Conservation (phyloP, 805 yeast species). For the Starmerella cellae region DNA sequence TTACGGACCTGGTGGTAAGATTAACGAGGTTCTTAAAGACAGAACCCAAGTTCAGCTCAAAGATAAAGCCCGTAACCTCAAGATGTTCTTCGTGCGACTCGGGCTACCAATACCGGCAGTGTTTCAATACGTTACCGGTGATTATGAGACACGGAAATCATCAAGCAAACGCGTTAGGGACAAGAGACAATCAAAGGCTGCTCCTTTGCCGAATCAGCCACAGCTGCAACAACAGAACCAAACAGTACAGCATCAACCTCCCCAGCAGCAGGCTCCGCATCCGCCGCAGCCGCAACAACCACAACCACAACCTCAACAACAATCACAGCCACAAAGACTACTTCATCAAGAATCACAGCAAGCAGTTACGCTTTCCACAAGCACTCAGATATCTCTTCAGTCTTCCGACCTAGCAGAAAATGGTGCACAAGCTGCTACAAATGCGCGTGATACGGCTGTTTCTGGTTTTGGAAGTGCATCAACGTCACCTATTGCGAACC, state of each 20-base stretch:
- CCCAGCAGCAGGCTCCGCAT: not conserved
- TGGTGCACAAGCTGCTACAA: no score
- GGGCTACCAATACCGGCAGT: constrained; percentile 70
- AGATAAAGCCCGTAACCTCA: constrained; percentile 95
- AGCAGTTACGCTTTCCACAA: not conserved
- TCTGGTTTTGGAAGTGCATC: not conserved
- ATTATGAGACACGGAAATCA: constrained; percentile 25
- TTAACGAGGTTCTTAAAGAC: constrained; percentile 70
- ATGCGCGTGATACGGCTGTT: no score
- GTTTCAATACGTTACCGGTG: constrained; percentile 77
- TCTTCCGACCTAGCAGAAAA: no score
- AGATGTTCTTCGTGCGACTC: constrained; percentile 66
- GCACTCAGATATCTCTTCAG: not conserved
- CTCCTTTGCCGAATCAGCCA: not conserved
- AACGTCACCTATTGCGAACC: not conserved
- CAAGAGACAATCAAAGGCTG: not conserved
- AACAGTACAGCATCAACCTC: not conserved
- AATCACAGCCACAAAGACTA: not conserved
- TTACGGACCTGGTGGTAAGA: constrained; percentile 89
- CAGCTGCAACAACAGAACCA: not conserved
- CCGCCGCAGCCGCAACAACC: not conserved
- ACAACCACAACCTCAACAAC: not conserved
- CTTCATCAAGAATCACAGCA: not conserved
- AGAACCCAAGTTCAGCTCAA: constrained; percentile 85
- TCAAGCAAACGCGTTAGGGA: constrained; percentile 15